Conservation (phyloP, 352 stramenopile species). For the Pythium utonaiense region DNA sequence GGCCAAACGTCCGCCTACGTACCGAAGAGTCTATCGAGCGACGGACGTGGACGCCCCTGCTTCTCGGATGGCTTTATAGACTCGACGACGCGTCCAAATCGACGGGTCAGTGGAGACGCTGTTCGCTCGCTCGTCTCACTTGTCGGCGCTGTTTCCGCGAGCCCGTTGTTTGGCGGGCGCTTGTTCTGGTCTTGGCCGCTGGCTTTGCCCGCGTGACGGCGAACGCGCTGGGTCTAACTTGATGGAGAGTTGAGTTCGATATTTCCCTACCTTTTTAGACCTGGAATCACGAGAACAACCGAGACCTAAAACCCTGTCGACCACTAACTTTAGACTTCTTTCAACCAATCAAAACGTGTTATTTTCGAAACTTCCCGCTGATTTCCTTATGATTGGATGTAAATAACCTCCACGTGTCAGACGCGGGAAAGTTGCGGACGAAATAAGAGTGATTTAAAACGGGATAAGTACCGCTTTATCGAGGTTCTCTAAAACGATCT, state of each 20-base stretch:
- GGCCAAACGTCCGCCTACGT: not conserved
- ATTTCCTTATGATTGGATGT: conserved; percentile 6
- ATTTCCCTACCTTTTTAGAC: conserved; percentile 15
- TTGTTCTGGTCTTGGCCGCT: conserved; percentile 20
- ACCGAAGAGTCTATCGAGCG: not conserved
- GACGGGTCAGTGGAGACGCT: not conserved
- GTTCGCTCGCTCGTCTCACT: conserved; percentile 9
- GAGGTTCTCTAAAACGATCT: not conserved
- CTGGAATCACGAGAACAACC: conserved; percentile 15
- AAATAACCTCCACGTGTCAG: not conserved
- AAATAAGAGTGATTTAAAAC: not conserved
- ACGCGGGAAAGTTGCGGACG: not conserved
- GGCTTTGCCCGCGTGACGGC: not conserved
- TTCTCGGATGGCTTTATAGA: not conserved
- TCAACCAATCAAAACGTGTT: conserved; percentile 4
- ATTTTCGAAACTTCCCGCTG: conserved; percentile 4
- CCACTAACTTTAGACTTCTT: conserved; percentile 11
- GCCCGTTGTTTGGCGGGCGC: conserved; percentile 23
- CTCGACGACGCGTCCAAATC: not conserved
- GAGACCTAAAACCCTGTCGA: not conserved
- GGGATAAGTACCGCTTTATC: not conserved
- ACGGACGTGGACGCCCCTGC: not conserved
- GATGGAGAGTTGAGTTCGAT: conserved; percentile 16
- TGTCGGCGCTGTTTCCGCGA: conserved; percentile 14
- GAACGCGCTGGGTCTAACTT: not conserved